These are phyloP conservation scores for Fomitopsis pinicola DNA, from an alignment of 1,284 basidiomycete genomes.

Conservation along the genomic window DNA sequence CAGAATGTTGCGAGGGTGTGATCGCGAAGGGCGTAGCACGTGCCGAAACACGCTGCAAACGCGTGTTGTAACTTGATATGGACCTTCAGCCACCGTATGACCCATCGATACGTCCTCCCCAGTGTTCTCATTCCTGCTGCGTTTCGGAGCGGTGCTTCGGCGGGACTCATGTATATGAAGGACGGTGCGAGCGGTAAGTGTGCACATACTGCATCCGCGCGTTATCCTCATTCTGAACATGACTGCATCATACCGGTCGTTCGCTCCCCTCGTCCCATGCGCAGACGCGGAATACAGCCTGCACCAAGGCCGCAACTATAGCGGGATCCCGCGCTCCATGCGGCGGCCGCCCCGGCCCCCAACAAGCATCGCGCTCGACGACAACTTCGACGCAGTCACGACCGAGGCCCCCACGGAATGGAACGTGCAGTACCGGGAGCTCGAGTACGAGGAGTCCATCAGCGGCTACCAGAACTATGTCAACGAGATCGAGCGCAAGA, in stretches of 20 bases:
- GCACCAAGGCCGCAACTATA: conserved; percentile 4
- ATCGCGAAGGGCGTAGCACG: conserved; percentile 10
- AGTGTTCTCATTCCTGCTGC: neutral
- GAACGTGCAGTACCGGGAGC: conserved; percentile 24
- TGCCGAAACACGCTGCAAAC: conserved; percentile 25
- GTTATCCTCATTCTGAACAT: neutral
- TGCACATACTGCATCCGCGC: neutral
- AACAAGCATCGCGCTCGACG: conserved; percentile 34
- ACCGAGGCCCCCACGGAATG: conserved; percentile 30
- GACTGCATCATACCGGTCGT: neutral
- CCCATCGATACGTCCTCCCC: conserved; percentile 3
- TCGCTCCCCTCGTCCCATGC: neutral
- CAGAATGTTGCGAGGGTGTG: neutral
- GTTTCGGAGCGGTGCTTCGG: conserved; percentile 6
- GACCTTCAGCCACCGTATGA: conserved; percentile 5
- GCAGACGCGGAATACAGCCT: conserved; percentile 1
- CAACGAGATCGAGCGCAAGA: conserved; percentile 42
- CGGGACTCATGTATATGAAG: conserved; percentile 14
- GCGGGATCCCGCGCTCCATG: conserved; percentile 4
- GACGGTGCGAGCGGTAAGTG: conserved; percentile 12
- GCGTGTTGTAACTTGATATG: conserved; percentile 20
- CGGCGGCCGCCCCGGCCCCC: conserved; percentile 30
- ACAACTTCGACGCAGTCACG: conserved; percentile 39
- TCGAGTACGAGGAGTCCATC: conserved; percentile 29
- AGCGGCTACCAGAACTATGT: conserved; percentile 40